A percentile compares a stretch with the other conserved stretches of the same genome.
Evolutionary conservation across 495 filamentous ascomycete genomes (phyloP).

Genomic region (Monascus purpureus): DNA sequence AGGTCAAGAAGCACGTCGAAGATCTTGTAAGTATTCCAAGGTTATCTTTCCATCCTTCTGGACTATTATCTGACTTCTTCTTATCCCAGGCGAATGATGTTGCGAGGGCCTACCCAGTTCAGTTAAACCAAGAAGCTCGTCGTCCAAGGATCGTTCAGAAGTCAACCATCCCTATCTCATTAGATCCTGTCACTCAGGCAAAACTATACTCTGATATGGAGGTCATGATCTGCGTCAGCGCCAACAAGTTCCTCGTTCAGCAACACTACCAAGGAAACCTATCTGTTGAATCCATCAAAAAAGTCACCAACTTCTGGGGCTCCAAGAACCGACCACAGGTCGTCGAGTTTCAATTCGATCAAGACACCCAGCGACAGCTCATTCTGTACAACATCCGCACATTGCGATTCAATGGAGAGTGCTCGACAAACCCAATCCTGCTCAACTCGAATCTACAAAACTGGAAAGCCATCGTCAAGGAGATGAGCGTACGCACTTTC

Average conservation of each 20-base stretch:
- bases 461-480: conserved; percentile 36
- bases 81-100: conserved; percentile 9
- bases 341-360: conserved; percentile 43
- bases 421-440: conserved; percentile 22
- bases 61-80: neutral
- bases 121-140: conserved; percentile 3
- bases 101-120: conserved; percentile 7
- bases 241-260: conserved; percentile 35
- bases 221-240: conserved; percentile 36
- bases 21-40: conserved; percentile 26
- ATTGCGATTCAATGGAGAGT: conserved; percentile 33
- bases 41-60: neutral
- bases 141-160: conserved; percentile 7
- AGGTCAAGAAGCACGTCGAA: conserved; percentile 32
- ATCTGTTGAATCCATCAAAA: conserved; percentile 31
- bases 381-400: conserved; percentile 34
- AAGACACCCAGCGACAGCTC: conserved; percentile 38
- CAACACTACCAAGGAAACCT: conserved; percentile 33
- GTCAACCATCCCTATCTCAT: conserved; percentile 26
- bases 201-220: conserved; percentile 42
- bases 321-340: conserved; percentile 39
- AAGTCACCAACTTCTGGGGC: conserved; percentile 29
- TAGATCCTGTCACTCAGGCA: conserved; percentile 30
- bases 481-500: conserved; percentile 42
- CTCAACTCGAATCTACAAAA: conserved; percentile 34